Conservation (phyloP, 768 basidiomycete species). For the Mycena albidolilacea region DNA sequence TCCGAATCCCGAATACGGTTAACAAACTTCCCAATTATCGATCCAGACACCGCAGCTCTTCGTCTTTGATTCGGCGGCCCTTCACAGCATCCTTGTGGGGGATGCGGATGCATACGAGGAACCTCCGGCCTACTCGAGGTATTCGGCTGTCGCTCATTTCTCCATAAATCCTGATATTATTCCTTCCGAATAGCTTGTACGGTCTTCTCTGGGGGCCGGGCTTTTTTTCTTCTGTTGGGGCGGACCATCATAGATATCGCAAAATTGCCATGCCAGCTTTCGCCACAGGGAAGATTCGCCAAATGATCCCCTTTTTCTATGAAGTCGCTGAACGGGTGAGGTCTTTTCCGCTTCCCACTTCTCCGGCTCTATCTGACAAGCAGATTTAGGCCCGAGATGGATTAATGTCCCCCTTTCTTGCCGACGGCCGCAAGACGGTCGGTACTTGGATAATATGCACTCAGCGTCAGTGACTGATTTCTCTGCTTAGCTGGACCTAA, state of each 20-base stretch:
- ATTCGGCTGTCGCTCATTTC: neutral
- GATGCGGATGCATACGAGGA: slow-evolving; percentile 7
- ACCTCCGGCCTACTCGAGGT: neutral
- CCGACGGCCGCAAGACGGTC: neutral
- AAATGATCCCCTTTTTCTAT: slow-evolving; percentile 13
- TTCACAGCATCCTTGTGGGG: slow-evolving; percentile 18
- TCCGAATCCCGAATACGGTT: too few species aligned
- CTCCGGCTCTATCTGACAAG: neutral
- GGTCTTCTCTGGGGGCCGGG: neutral
- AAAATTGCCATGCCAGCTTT: slow-evolving; percentile 18
- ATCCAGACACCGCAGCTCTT: slow-evolving; percentile 3
- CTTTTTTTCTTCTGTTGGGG: neutral
- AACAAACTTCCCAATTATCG: neutral
- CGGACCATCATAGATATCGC: slow-evolving; percentile 12
- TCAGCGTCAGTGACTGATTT: too few species aligned
- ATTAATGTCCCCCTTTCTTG: neutral
- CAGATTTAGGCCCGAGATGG: slow-evolving; percentile 2
- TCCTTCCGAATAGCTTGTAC: neutral
- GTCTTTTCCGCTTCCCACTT: neutral
- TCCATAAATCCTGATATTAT: neutral
- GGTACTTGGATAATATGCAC: neutral
- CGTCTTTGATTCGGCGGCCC: slow-evolving; percentile 19
- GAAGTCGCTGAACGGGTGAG: slow-evolving; percentile 6
- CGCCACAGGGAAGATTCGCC: neutral
- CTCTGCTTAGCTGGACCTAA: slow-evolving; percentile 7